Base-by-base conservation (phyloP, 2,329 filamentous ascomycete genomes). In the Cladosporium sp. region DNA sequence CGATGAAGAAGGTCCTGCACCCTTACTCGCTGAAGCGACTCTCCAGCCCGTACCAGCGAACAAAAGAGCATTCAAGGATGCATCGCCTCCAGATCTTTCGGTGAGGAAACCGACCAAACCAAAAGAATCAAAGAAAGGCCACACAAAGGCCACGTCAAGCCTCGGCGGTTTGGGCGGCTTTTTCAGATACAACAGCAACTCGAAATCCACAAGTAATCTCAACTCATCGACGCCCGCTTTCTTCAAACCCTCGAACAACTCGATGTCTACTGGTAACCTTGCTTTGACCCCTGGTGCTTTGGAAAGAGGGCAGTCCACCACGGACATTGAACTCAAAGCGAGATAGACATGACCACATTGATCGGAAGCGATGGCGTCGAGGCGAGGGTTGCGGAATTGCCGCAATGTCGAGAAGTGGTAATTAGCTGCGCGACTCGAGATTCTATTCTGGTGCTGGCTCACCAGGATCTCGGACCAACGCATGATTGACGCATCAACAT, bases 1-100 rank as follows among this genome's bases (percentile, higher is more conserved):
- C 17, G 59, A 55, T 36, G 59, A 61, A 28, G 61, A 63, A 36
- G 36, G 34, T 6, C 55, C 49, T 17, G 9, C 30, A 34, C 49
- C 40, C 17, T 57, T 50, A 30, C 42, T 49, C 9, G 34, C 42
- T 25, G 12, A 42, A 6, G 17, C 51, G 19, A 55, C 30, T 5
- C 25, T 37, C 12, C 34, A 38, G 36, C 42, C 54, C 3, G 38
- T 43, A n/a, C 55, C 61, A 15, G 61, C 60, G 55, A 65, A 64
- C 55, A 59, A 65, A 52, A 17, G 34, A 15, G 40, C 54, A 2
- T 39, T 49, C 34, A 56, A 56, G 20, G 54, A 56, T 9, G 56
- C 62, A 2, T 43, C 52, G 11, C 42, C 57, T 8, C 63, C 63
- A 15, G 40, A 30, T 9, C 55, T 64, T 6, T 55, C 61, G 6